Evolutionary conservation across 225 moss, liverwort and hornwort genomes (phyloP).

Genomic region (Marchantia polymorpha): DNA sequence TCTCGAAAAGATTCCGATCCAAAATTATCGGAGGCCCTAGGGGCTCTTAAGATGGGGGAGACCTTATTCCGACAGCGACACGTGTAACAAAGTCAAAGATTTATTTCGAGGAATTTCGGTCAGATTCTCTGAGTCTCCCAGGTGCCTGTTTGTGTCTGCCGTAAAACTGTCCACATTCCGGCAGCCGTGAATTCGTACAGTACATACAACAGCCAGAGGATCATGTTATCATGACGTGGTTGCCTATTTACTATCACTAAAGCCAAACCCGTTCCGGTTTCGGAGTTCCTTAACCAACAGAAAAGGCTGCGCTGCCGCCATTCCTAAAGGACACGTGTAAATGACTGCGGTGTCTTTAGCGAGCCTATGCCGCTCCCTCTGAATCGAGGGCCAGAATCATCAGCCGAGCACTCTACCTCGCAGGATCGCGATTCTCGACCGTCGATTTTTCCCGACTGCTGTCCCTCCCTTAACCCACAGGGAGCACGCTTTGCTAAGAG

Average conservation of each 20-base stretch:
- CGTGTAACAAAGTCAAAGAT: constrained; percentile 4
- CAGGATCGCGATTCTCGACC: neutral
- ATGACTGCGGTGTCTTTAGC: constrained; percentile 1
- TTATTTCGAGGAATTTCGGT: constrained; percentile 9
- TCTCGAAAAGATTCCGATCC: neutral
- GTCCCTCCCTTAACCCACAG: neutral
- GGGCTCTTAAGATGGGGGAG: neutral
- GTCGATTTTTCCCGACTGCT: neutral
- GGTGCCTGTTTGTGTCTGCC: neutral
- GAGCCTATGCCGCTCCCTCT: neutral
- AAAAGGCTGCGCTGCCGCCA: constrained; percentile 23
- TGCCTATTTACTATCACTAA: constrained; percentile 9
- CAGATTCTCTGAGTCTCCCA: constrained; percentile 14
- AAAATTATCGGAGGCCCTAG: neutral
- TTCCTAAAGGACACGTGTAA: constrained; percentile 12
- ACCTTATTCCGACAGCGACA: constrained; percentile 13
- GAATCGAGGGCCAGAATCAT: neutral
- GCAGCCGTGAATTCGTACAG: neutral
- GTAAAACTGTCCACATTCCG: constrained; percentile 11
- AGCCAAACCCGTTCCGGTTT: neutral
- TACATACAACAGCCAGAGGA: neutral
- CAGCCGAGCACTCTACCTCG: neutral
- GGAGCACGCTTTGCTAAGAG: too few relatives aligned
- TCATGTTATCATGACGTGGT: constrained; percentile 12
- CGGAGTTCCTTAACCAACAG: neutral